Conservation (phyloP, 2,329 filamentous ascomycete genomes). For the Calonectria ilicicola region DNA sequence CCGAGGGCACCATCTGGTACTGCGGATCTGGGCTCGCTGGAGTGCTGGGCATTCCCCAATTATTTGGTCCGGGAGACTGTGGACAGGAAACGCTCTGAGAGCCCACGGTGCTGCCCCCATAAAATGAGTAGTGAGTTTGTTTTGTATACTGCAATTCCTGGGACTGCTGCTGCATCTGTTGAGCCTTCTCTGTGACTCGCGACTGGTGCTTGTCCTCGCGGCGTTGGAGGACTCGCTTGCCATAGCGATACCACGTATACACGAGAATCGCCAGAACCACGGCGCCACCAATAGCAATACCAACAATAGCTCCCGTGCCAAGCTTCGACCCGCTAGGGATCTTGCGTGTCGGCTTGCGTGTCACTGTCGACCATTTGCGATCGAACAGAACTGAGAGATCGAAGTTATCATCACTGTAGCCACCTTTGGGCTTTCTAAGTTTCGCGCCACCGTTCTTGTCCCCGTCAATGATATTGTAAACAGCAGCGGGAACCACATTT, state of each 20-base stretch:
- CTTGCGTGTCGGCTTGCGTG: conserved; percentile 5
- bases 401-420: not conserved
- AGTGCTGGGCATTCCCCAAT: not conserved
- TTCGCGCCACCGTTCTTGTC: conserved; percentile 10
- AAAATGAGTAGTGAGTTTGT: not conserved
- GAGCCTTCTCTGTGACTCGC: not conserved
- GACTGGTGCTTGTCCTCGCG: not conserved
- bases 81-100: not conserved
- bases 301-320: conserved; percentile 52
- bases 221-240: conserved; percentile 1
- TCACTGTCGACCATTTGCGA: not conserved
- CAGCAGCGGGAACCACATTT: conserved; percentile 12
- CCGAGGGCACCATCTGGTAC: not conserved
- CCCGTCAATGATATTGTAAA: conserved; percentile 11
- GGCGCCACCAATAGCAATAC: conserved; percentile 53
- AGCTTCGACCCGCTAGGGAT: not conserved
- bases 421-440: not conserved
- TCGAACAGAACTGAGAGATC: not conserved
- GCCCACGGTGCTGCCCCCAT: conserved; percentile 1
- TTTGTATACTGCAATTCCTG: too few species aligned
- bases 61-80: not conserved
- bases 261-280: conserved; percentile 36
- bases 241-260: conserved; percentile 22
- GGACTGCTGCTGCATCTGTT: not conserved
- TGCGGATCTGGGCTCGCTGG: not conserved